These are phyloP conservation scores for Pichia cabralensis DNA, from an alignment of 805 yeast genomes.

Conservation along the genomic window DNA sequence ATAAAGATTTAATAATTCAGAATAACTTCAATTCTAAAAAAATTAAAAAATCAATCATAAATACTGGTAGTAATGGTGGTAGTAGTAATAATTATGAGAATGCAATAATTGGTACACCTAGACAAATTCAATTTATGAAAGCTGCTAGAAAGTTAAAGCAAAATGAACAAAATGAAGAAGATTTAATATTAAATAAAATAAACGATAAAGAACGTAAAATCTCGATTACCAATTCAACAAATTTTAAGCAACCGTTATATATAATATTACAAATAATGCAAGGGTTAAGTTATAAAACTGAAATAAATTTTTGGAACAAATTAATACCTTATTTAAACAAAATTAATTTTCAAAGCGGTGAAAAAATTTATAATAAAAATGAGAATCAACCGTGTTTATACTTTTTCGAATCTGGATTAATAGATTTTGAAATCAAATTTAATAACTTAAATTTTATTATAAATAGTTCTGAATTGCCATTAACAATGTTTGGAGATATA, in stretches of 20 bases:
- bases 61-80: background rate
- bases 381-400: slow-evolving; percentile 43
- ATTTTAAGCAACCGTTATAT: slow-evolving; percentile 39
- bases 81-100: background rate
- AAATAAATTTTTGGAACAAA: slow-evolving; percentile 52
- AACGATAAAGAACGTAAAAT: slow-evolving; percentile 5
- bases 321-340: slow-evolving; percentile 48
- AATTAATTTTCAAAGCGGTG: slow-evolving; percentile 17
- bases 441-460: slow-evolving; percentile 25
- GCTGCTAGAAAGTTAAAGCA: slow-evolving; percentile 39
- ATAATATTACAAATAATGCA: slow-evolving; percentile 55
- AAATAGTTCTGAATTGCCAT: slow-evolving; percentile 44
- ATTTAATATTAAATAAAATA: slow-evolving; percentile 13
- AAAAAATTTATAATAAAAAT: slow-evolving; percentile 38
- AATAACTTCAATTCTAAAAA: background rate
- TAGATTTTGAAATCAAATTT: slow-evolving; percentile 35
- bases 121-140: slow-evolving; percentile 41
- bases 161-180: slow-evolving; percentile 24
- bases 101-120: slow-evolving; percentile 33
- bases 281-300: slow-evolving; percentile 39
- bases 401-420: slow-evolving; percentile 42
- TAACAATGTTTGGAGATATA: slow-evolving; percentile 67
- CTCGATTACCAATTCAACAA: slow-evolving; percentile 2
- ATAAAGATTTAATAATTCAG: slow-evolving; percentile 28
- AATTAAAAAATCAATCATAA: slow-evolving; percentile 4